Base-by-base conservation (phyloP, 192 early-diverging fungal species). In the Gigaspora rosea region DNA sequence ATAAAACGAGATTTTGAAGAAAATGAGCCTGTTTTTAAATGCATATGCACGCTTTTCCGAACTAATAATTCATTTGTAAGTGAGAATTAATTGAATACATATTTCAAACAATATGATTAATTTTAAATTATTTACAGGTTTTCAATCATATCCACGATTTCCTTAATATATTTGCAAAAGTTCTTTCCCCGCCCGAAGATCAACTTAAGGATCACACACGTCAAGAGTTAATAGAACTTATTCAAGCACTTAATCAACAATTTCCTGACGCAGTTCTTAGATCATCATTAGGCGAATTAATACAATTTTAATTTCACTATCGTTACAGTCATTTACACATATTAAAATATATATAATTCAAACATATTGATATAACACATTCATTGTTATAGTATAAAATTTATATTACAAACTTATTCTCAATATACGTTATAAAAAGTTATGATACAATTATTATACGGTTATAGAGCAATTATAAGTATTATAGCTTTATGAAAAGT, bases 1-100 rank as follows among this genome's bases (percentile, higher is more conserved):
- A 79, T 95, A 71, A 86, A 91, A 83, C 83, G 82, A 49, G 94
- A 95, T 82, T 93, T 82, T 80, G 85, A 91, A 76, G 94, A 95
- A 77, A 93, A 95, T 72, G 82, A 87, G 71, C 90, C 94, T 22
- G 91, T 94, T 32, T 93, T 91, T 78, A 82, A 92, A 71, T 85
- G 91, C 16, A 41, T 95, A 33, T 92, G 90, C 83, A 76, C 82
- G 12, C 80, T 95, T 73, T 87, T 95, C 78, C 85, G 82, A 36
- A 35, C 63, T 32, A 83, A 86, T 75, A 86, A 89, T 74, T 18
- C 83, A 41, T 86, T 75, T 66, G 85, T 85, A 76, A 83, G 76
- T 79, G 16, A n/a, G 51, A 22, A 18, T 2, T 41, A 18, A 32
- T 75, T 7, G 61, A 2, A 15, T 62, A 46, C 15, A 76, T 61